Evolutionary conservation across 768 basidiomycete genomes (phyloP).

Genomic region (Calocera cornea): DNA sequence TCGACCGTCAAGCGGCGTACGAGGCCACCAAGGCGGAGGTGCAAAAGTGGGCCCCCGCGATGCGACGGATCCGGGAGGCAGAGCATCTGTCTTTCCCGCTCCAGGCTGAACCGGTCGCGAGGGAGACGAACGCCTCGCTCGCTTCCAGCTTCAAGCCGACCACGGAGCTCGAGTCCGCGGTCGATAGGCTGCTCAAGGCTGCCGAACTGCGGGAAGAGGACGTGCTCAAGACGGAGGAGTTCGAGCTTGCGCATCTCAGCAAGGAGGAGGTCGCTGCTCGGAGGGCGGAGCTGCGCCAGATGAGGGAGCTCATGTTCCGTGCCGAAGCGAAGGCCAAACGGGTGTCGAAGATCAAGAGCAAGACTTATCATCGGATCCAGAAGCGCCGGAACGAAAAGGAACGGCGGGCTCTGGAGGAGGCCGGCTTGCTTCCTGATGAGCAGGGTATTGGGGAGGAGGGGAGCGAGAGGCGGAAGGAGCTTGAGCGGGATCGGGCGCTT

Average conservation of each 20-base stretch:
- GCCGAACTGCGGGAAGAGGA: conserved; percentile 77
- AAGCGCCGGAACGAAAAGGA: conserved; percentile 62
- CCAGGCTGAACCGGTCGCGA: conserved; percentile 27
- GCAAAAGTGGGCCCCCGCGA: conserved; percentile 83
- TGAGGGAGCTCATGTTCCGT: conserved; percentile 87
- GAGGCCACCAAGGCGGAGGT: conserved; percentile 86
- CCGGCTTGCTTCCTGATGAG: conserved; percentile 33
- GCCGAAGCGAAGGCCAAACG: conserved; percentile 83
- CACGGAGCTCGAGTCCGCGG: conserved; percentile 70
- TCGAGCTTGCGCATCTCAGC: conserved; percentile 66
- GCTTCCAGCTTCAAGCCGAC: conserved; percentile 41
- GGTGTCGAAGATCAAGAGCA: conserved; percentile 89
- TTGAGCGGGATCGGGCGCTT: conserved; percentile 65
- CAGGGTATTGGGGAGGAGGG: conserved; percentile 34
- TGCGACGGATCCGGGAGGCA: conserved; percentile 86
- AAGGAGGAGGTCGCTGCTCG: conserved; percentile 77
- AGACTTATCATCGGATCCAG: conserved; percentile 74
- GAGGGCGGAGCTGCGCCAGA: conserved; percentile 65
- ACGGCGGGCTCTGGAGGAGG: conserved; percentile 27
- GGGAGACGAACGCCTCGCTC: background rate
- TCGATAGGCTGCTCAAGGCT: conserved; percentile 63
- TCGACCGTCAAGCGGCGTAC: conserved; percentile 89
- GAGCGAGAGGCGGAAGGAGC: conserved; percentile 39
- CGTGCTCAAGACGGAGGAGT: conserved; percentile 64
- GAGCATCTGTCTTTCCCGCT: conserved; percentile 80